Percentiles rank a stretch among this genome's conserved stretches.
These are phyloP conservation scores for Fusarium keratoplasticum DNA, from an alignment of 2,329 filamentous ascomycete species.

Conservation along the genomic window DNA sequence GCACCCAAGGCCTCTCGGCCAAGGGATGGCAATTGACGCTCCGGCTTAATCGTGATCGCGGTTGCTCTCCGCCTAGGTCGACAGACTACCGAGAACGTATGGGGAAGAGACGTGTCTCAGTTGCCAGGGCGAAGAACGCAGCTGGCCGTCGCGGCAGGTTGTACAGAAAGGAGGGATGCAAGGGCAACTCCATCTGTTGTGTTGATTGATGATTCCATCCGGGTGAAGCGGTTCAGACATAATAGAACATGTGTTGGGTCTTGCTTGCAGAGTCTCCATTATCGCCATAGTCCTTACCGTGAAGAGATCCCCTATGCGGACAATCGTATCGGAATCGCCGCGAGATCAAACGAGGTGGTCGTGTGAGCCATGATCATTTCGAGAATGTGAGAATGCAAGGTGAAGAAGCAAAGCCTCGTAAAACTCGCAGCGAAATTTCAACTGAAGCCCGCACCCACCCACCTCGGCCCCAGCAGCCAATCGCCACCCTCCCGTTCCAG, in stretches of 20 bases:
- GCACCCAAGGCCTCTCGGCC: constrained; percentile 82
- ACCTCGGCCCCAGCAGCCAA: constrained; percentile 34
- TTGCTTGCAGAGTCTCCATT: not conserved
- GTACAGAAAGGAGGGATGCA: constrained; percentile 15
- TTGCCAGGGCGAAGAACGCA: constrained; percentile 64
- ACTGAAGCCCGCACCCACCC: constrained; percentile 25
- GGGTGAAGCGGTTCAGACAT: constrained; percentile 20
- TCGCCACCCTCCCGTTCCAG: constrained; percentile 25
- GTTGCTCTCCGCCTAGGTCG: constrained; percentile 81
- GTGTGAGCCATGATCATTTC: not conserved
- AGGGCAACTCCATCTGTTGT: constrained; percentile 10
- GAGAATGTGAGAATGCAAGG: constrained; percentile 20
- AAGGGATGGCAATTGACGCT: constrained; percentile 88
- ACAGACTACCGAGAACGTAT: constrained; percentile 87
- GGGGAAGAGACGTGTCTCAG: constrained; percentile 66
- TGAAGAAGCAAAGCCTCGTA: constrained; percentile 13
- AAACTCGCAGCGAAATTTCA: constrained; percentile 37
- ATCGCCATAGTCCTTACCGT: not conserved
- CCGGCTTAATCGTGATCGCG: constrained; percentile 98
- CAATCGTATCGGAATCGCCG: not conserved
- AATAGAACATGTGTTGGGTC: constrained; percentile 9
- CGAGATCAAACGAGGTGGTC: not conserved
- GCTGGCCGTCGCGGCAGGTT: constrained; percentile 66
- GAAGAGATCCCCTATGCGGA: not conserved
- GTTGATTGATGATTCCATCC: not conserved